Base-by-base conservation (phyloP, 192 early-diverging fungal genomes). In the Umbelopsis isabellina region DNA sequence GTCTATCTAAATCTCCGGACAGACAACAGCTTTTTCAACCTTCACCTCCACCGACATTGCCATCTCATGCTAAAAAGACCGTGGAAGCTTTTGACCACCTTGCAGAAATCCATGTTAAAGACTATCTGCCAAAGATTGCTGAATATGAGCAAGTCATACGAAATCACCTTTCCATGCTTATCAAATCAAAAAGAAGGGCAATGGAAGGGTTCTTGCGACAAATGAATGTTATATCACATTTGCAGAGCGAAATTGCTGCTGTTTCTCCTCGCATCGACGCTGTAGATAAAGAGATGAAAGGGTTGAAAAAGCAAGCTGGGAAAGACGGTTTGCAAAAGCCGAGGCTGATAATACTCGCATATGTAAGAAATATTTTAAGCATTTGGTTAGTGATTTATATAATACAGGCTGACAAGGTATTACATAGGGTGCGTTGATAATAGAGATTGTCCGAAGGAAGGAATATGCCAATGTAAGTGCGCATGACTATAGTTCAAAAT, bases 371-470 rank as follows among this genome's bases (percentile, higher is more conserved):
- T 41, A 4, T 41, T 5, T 1, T 4, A 41, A 6, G 27, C 27
- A 3, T 41, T 41, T 41, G 1, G 37, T 1, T 1, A 41, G 37
- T 6, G 37, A 9, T 6, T 6, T 6, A 9, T 41, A 5, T 10
- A 41, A 4, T 41, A 9, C 37, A 41, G 37, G 5, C 10, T 41
- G 6, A 41, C 37, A 41, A 9, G 2, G 6, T 23, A 45, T 46
- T 21, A 52, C 27, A 18, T 68, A 80, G 79, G 80, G 77, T 20
- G 74, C 71, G 12, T 65, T 78, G 15, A 61, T 86, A 8, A 79
- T 84, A 27, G 85, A 86, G 35, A 77, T 84, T 51, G 81, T 86
- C 16, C 80, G 85, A 55, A 53, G 85, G 21, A 80, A 79, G n/a
- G 85, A 84, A 68, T 86, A 83, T 51, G 67, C 76, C 33, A 79